Evolutionary conservation across 2,329 filamentous ascomycete genomes (phyloP), one percentile per base, ranked within the genome.

Genomic region (Claviceps digitariae): DNA sequence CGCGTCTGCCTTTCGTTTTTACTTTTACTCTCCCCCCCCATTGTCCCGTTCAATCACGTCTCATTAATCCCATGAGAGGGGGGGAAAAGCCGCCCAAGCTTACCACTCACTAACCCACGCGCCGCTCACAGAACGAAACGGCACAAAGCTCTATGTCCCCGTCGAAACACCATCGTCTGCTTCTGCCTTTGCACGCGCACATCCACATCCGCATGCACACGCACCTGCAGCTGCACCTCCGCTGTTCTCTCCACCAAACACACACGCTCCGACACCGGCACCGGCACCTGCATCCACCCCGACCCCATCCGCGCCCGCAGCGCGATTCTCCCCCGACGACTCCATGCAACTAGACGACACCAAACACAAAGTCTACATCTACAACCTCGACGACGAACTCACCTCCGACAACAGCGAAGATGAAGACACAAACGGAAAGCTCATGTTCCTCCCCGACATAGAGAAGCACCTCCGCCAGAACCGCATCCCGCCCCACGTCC

Each of bases 331-430:
- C 59, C 48, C 58, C 56, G 72, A 79, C 57, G 84, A 89, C 60
- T 64, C 68, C 54, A 96, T 97, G 91, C 78, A 86, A 54, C 66
- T 97, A 56, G 90, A 97, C 69, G 84, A 95, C 69, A 84, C 87
- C 34, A 86, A 87, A 62, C 77, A 95, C 71, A 87, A 86, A 64
- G 82, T 96, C 56, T 96, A 93, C 74, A 90, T 98, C 61, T 84
- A 90, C 73, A 83, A 94, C 68, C 75, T 98, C 10, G 90, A 95
- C 64, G 86, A 86, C 61, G 91, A 97, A 69, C 78, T 97, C 34
- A 84, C 84, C 15, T 72, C 72, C 8, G 70, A 69, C 56, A 68
- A 59, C 59, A 68, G 60, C 59, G 65, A 67, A 13, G 57, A 56
- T 53, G 74, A 77, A 56, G 74, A 79, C 23, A 77, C 78, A 59